Conservation (phyloP, 257 asterid species). For the Misopates orontium region DNA sequence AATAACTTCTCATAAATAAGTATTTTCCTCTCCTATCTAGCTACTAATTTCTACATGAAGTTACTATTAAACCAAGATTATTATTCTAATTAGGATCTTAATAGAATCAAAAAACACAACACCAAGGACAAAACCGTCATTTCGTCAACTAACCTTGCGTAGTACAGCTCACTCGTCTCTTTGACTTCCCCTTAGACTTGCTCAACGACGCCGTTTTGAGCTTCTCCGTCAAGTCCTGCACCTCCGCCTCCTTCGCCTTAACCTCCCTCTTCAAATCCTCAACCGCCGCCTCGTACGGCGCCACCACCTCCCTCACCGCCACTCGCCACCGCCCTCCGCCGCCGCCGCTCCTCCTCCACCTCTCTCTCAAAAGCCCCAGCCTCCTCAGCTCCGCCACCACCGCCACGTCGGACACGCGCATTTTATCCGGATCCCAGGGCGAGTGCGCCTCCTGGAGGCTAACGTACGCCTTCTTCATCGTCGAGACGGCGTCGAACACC, state of each 20-base stretch:
- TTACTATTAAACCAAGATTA: too few relatives aligned
- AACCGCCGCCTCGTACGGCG: slow-evolving; percentile 93
- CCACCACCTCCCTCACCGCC: slow-evolving; percentile 86
- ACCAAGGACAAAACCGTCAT: slow-evolving; percentile 25
- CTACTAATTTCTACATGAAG: too few relatives aligned
- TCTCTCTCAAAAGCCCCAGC: slow-evolving; percentile 74
- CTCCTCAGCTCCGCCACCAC: slow-evolving; percentile 85
- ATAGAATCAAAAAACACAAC: neutral
- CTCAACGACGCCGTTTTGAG: slow-evolving; percentile 63
- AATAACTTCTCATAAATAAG: too few relatives aligned
- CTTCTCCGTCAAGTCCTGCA: slow-evolving; percentile 67
- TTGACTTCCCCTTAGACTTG: slow-evolving; percentile 73
- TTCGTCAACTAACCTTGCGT: slow-evolving; percentile 51
- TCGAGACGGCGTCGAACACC: slow-evolving; percentile 82
- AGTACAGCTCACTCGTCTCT: slow-evolving; percentile 65
- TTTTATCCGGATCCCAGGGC: slow-evolving; percentile 88
- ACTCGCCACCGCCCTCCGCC: slow-evolving; percentile 55
- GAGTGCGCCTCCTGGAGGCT: slow-evolving; percentile 85
- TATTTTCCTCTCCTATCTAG: too few relatives aligned
- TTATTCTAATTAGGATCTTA: neutral
- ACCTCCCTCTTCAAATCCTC: slow-evolving; percentile 81
- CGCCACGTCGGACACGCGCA: slow-evolving; percentile 86
- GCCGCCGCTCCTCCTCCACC: slow-evolving; percentile 63
- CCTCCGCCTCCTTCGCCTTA: slow-evolving; percentile 65
- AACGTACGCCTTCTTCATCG: slow-evolving; percentile 83